Conservation (phyloP, 1,284 basidiomycete genomes). For the Ceratobasidium sp. region DNA sequence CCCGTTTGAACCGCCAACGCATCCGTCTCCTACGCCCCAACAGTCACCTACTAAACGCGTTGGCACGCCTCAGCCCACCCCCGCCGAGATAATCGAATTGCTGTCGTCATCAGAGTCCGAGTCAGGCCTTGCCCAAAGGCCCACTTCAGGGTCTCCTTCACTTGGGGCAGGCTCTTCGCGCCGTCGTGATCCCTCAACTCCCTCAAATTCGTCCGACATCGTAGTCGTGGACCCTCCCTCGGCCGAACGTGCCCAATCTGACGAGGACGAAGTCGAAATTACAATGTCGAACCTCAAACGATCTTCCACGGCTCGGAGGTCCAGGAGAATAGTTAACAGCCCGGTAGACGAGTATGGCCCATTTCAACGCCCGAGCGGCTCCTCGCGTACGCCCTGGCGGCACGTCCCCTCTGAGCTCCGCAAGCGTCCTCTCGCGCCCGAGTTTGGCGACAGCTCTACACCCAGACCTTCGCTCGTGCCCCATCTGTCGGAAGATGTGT, state of each 20-base stretch:
- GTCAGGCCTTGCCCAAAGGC: neutral
- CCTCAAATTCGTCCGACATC: neutral
- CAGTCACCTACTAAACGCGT: neutral
- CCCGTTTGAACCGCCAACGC: neutral
- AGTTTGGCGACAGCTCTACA: neutral
- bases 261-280: constrained; percentile 7
- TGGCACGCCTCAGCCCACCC: neutral
- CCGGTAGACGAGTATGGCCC: neutral
- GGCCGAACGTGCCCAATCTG: neutral
- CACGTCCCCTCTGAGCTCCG: constrained; percentile 7
- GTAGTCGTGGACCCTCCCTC: neutral
- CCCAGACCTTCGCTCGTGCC: neutral
- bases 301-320: neutral
- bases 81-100: constrained; percentile 12
- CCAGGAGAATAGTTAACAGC: constrained; percentile 4
- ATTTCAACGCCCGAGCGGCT: neutral
- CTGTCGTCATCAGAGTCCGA: constrained; percentile 18
- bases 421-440: neutral
- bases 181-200: neutral
- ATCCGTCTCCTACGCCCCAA: neutral
- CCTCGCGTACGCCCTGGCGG: neutral
- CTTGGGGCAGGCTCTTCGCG: neutral
- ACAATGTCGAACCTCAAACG: neutral
- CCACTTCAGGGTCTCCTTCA: constrained; percentile 10
- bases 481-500: neutral